Evolutionary conservation across 2,329 filamentous ascomycete species (phyloP).

Genomic region (Parafenestella ontariensis): DNA sequence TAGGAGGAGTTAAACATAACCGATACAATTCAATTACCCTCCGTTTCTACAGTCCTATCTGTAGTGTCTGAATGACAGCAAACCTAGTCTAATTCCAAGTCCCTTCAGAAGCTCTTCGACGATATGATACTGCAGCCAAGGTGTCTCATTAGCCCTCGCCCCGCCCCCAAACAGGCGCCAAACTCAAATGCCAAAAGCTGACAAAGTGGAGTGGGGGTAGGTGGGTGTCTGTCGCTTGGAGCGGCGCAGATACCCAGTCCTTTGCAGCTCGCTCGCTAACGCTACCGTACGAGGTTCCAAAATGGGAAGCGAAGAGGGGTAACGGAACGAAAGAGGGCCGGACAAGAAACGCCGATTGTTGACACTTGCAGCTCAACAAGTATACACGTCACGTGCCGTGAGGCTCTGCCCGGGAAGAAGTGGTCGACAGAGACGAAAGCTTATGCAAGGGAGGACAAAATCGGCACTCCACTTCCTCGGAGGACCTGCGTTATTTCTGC

Average conservation of each 20-base stretch:
- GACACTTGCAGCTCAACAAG: neutral
- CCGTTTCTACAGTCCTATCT: too few relatives aligned
- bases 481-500: conserved; percentile 6
- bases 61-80: too few relatives aligned
- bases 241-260: neutral
- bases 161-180: neutral
- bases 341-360: neutral
- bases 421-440: neutral
- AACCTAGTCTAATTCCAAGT: too few relatives aligned
- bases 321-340: neutral
- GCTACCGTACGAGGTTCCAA: neutral
- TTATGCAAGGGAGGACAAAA: neutral
- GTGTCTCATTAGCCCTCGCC: neutral
- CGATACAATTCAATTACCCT: too few relatives aligned
- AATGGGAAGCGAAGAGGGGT: neutral
- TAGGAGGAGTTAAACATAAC: neutral
- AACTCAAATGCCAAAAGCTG: neutral
- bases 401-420: neutral
- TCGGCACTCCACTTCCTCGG: conserved; percentile 16
- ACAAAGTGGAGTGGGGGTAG: neutral
- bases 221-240: neutral
- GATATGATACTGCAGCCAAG: neutral
- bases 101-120: neutral
- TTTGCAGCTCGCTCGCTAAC: neutral
- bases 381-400: neutral